These are phyloP conservation scores for Leccinum fallax DNA, from an alignment of 1,284 basidiomycete species.

Conservation along the genomic window DNA sequence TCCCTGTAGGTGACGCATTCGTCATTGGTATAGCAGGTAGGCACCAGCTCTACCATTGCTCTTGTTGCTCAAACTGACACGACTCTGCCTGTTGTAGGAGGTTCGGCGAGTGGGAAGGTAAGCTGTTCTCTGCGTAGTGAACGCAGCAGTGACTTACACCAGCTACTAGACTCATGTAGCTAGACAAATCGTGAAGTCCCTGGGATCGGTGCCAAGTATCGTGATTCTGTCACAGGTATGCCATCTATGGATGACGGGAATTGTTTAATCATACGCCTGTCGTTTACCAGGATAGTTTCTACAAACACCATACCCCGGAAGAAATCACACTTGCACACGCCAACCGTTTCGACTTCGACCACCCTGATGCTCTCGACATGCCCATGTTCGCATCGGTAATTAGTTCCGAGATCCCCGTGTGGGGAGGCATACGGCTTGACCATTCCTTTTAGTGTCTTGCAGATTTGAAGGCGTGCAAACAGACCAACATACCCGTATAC, in stretches of 20 bases:
- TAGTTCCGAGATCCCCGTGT: conserved; percentile 10
- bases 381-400: conserved; percentile 79
- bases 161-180: conserved; percentile 83
- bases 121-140: conserved; percentile 15
- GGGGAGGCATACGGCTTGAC: not conserved
- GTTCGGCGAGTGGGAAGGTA: conserved; percentile 93
- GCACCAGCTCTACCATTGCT: conserved; percentile 44
- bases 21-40: conserved; percentile 92
- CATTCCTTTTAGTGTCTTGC: conserved; percentile 63
- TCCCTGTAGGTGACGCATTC: conserved; percentile 74
- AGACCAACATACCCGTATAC: conserved; percentile 90
- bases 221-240: conserved; percentile 84
- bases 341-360: conserved; percentile 91
- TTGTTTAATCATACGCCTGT: not conserved
- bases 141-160: conserved; percentile 16
- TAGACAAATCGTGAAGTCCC: conserved; percentile 77
- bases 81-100: conserved; percentile 52
- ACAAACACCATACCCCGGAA: conserved; percentile 78
- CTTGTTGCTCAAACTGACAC: conserved; percentile 13
- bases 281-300: conserved; percentile 83
- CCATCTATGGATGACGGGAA: not conserved
- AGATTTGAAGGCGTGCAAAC: conserved; percentile 82
- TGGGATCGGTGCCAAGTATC: conserved; percentile 86
- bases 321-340: conserved; percentile 81
- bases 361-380: conserved; percentile 93